Evolutionary conservation across 2,329 filamentous ascomycete genomes (phyloP), one percentile per base, ranked within the genome.

Genomic region (Scedosporium dehoogii): DNA sequence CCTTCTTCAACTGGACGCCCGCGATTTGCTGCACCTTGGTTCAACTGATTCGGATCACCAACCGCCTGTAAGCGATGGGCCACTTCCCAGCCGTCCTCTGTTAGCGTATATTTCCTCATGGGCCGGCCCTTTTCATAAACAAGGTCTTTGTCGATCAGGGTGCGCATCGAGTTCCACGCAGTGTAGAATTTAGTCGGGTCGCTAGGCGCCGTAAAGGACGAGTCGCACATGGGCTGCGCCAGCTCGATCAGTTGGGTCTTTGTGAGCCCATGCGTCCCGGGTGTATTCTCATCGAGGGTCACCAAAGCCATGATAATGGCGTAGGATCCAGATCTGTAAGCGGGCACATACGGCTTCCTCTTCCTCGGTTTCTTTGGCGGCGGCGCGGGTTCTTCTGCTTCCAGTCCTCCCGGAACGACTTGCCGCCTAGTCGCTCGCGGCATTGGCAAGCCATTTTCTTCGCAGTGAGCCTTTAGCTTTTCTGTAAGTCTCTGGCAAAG

Each of bases 111-210:
- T 66, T 81, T 84, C 64, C 85, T 82, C 18, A 85, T 73, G 0
- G 89, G 89, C 16, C 87, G 80, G 0, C 89, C 87, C 61, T 84
- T 85, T 67, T 89, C 86, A 63, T 85, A 86, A 0, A 92, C 88
- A 3, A 92, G 75, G 63, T 91, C 88, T 70, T 92, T 91, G 61
- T 85, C 79, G 4, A 86, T 67, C 38, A 94, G 75, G 0, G 87
- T 91, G 70, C 90, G 90, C 81, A 93, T 92, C 1, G 89, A 91
- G 68, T 84, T 88, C 90, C 90, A 94, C 0, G 90, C 90, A 0
- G 90, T 93, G 68, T 90, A 90, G 68, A 84, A 89, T 63, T 86
- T 88, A 10, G 80, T 86, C 0, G 88, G 78, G 61, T 90, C 87
- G 48, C 76, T 79, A 0, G 88, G 86, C 0, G 82, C 84, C 0